These are phyloP conservation scores for Thielaviopsis punctulata DNA, from an alignment of 2,329 filamentous ascomycete genomes.

Conservation along the genomic window DNA sequence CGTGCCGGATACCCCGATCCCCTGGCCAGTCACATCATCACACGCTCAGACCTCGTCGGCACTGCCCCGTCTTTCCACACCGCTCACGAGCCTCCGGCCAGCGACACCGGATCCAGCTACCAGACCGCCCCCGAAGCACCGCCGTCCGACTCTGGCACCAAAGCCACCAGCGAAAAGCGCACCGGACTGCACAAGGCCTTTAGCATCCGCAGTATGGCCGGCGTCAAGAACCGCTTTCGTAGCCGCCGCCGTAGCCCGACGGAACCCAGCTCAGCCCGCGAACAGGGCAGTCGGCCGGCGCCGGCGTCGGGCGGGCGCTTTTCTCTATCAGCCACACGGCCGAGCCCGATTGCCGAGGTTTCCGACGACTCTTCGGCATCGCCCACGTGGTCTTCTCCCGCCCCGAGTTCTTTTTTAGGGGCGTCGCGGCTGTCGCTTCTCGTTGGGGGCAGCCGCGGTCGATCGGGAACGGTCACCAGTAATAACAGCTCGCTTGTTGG, in stretches of 20 bases:
- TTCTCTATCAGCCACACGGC: slow-evolving; percentile 3
- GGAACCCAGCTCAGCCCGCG: neutral
- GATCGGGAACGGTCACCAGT: neutral
- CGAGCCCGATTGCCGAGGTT: neutral
- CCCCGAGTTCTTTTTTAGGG: slow-evolving; percentile 11
- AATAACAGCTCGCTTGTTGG: neutral
- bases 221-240: slow-evolving; percentile 10
- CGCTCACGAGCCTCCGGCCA: neutral
- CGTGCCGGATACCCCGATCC: neutral
- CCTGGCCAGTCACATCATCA: neutral
- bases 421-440: slow-evolving; percentile 10
- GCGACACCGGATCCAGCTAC: neutral
- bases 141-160: neutral
- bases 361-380: neutral
- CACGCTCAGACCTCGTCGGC: neutral
- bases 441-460: slow-evolving; percentile 7
- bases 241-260: slow-evolving; percentile 9
- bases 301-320: slow-evolving; percentile 6
- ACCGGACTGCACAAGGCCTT: neutral
- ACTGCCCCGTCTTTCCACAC: neutral
- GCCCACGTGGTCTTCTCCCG: neutral
- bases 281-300: slow-evolving; percentile 1
- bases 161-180: neutral
- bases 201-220: slow-evolving; percentile 2
- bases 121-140: slow-evolving; percentile 1